A percentile compares a stretch with the other conserved stretches of the same genome.
These are phyloP conservation scores for Osmanthus fragrans DNA, from an alignment of 257 asterid genomes.

Conservation along the genomic window DNA sequence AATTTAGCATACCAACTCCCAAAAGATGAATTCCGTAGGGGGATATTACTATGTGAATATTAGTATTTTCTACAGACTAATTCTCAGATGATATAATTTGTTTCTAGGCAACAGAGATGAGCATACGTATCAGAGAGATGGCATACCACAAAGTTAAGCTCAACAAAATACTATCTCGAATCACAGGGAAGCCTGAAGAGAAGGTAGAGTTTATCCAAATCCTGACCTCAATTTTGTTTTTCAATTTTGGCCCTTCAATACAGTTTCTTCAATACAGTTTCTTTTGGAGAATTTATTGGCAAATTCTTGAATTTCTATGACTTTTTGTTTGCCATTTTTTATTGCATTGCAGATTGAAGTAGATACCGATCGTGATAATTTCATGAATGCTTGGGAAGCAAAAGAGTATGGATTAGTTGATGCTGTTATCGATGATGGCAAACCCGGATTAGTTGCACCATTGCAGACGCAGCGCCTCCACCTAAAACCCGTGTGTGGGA, in stretches of 20 bases:
- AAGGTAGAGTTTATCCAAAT: constrained; percentile 49
- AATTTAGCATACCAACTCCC: not conserved
- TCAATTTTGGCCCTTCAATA: not conserved
- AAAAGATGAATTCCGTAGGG: not conserved
- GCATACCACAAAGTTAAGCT: constrained; percentile 74
- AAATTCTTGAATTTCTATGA: not conserved
- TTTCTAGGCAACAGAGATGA: constrained; percentile 78
- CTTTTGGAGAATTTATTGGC: not conserved
- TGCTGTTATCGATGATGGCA: constrained; percentile 87
- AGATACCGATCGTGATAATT: constrained; percentile 54
- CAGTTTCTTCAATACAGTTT: not conserved
- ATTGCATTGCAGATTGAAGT: constrained; percentile 50
- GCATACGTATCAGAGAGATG: constrained; percentile 84
- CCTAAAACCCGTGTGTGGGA: constrained; percentile 74
- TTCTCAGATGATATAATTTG: not conserved
- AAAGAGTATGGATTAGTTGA: constrained; percentile 87
- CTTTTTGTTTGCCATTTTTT: not conserved
- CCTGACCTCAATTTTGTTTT: not conserved
- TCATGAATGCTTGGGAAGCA: constrained; percentile 96
- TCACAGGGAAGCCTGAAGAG: constrained; percentile 78
- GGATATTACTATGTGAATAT: not conserved
- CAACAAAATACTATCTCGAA: constrained; percentile 82
- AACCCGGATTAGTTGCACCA: constrained; percentile 90
- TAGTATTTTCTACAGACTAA: not conserved
- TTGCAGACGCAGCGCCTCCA: constrained; percentile 60